Evolutionary conservation across 768 basidiomycete genomes (phyloP), one percentile per base, ranked within the genome.

Genomic region (Phylloporus scabripes): DNA sequence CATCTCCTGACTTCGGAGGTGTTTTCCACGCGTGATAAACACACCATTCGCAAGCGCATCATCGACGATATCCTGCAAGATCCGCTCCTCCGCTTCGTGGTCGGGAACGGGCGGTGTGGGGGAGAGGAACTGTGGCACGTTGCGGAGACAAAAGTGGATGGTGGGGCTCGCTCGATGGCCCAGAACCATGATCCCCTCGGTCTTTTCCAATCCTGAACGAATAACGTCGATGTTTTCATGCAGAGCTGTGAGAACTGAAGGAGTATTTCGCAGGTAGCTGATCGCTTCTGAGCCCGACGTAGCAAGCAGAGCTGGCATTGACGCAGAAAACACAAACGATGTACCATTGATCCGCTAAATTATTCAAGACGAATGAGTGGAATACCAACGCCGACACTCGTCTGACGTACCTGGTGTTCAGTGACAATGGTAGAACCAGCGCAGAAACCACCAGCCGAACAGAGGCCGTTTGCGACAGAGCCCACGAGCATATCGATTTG

Each of bases 401-500:
- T 3, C 12, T 2, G 7, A 20, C 69, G 18, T 57, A 87, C 89
- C 76, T 93, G 95, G 62, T 99, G 95, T 54, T 90, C 81, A 20
- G 92, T 81, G 26, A 96, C 88, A 34, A 81, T 77, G 15, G 70
- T 68, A 1, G 88, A 86, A 21, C 96, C 96, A 3, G 92, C 92
- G 60, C 95, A 98, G 78, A 98, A 99, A 1, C 96, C 96, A 42
- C 95, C 96, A 2, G 78, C 76, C 1, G 94, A 81, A 51, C 80
- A 81, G 17, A 98, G 78, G 12, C 87, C 87, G 32, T 78, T 92
- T 0, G 93, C 86, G 51, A 91, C 78, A 21, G 91, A 94, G 3
- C 93, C 95, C 2, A 95, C 74, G n/a, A 97, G 75, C 78, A 98
- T 92, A 68, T 99, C 96, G 14, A 98, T 84, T 60, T 93, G 90